Evolutionary conservation across 257 asterid genomes (phyloP), one percentile per base, ranked within the genome.

Genomic region (Solanum chmielewskii): DNA sequence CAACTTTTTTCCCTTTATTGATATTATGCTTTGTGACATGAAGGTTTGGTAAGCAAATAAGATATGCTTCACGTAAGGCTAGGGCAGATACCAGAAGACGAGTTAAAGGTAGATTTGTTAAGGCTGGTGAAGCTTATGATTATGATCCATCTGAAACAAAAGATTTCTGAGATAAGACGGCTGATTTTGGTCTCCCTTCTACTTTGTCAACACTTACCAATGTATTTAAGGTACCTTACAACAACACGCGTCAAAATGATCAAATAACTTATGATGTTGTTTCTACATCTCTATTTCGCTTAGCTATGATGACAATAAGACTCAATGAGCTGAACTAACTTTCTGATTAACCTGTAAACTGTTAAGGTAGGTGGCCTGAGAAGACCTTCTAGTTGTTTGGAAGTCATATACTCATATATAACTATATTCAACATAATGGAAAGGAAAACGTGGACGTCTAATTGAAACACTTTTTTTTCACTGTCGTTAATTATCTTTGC

Each of bases 61-160:
- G 99, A 84, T 95, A 96, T 87, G 98, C 95, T 42, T 96, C 99
- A 18, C 96, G 98, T 44, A 96, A 96, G 87, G 98, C 96, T 8
- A 93, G 98, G 87, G 98, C 98, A 3, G 99, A 96, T 88, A 94
- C 98, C 12, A 92, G 99, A 92, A 92, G 89, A 88, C 97, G 99
- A 1, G 96, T 94, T 41, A 96, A 96, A 85, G 99, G 99, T 83
- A 93, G 99, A 91, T 96, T 96, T 73, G 98, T 96, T 70, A 96
- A 95, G 91, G 92, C 96, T 11, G 97, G 96, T n/a, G 98, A 95
- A 86, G 88, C 89, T 80, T 89, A 85, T 77, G 96, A 94, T 70
- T 89, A 86, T 84, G 96, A 94, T 47, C 96, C 94, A 23, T 91
- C 85, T 64, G 90, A 84, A 59, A 84, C 89, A 44, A 90, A 85